Conservation (phyloP, 495 filamentous ascomycete genomes). For the Aspergillus incahuasiensis region DNA sequence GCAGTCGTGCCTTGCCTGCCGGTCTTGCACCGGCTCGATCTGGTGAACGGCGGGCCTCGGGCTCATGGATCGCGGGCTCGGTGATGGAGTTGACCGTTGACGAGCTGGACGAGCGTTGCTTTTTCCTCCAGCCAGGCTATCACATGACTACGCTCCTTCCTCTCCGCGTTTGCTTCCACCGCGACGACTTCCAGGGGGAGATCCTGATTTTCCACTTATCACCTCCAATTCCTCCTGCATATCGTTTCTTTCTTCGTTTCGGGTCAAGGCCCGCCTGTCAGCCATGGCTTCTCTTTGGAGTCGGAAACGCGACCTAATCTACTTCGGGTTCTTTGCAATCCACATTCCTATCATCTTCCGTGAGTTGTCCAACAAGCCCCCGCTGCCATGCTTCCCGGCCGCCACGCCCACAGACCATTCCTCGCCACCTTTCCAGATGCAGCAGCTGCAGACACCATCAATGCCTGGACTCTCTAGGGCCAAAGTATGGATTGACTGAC, state of each 20-base stretch:
- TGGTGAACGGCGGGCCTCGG: conserved; percentile 9
- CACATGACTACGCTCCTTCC: conserved; percentile 8
- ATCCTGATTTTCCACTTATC: neutral
- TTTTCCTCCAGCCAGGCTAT: neutral
- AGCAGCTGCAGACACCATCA: neutral
- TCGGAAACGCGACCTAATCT: conserved; percentile 53
- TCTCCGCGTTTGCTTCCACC: neutral
- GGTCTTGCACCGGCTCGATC: conserved; percentile 9
- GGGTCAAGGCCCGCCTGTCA: neutral
- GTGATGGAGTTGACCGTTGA: neutral
- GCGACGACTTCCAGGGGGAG: neutral
- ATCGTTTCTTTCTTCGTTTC: conserved; percentile 9
- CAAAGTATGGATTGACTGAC: conserved; percentile 12
- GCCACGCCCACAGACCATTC: neutral
- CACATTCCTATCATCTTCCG: conserved; percentile 65
- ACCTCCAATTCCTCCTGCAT: neutral
- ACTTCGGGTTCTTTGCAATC: conserved; percentile 65
- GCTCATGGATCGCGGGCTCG: neutral
- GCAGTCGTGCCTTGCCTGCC: conserved; percentile 10
- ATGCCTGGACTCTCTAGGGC: neutral
- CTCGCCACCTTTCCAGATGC: neutral
- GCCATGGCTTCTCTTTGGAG: conserved; percentile 24
- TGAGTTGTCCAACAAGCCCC: conserved; percentile 31
- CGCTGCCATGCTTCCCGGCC: conserved; percentile 1
- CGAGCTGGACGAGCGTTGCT: neutral